Conservation (phyloP, 441 rosid species). For the Breynia disticha region DNA sequence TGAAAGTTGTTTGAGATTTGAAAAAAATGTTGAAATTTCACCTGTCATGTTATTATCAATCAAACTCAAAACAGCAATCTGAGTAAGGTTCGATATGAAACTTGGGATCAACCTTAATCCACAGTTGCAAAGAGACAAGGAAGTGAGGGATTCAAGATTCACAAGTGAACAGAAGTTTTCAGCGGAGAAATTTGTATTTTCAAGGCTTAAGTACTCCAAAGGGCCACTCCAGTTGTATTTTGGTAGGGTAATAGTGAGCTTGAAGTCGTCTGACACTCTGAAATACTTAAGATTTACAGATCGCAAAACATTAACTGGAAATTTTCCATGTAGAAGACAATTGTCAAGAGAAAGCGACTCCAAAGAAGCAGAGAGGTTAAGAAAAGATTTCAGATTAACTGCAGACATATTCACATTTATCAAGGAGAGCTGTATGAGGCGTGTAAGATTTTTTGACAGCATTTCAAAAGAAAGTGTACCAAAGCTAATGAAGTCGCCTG, state of each 20-base stretch:
- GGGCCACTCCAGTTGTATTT: constrained; percentile 17
- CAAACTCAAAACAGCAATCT: neutral
- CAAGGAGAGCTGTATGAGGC: neutral
- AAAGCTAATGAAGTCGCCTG: neutral
- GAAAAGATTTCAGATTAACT: neutral
- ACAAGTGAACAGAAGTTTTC: constrained; percentile 4
- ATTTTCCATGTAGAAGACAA: constrained; percentile 10
- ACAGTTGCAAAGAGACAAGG: neutral
- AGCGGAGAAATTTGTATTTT: constrained; percentile 4
- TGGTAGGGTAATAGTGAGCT: constrained; percentile 14
- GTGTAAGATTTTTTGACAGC: neutral
- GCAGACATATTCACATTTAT: neutral
- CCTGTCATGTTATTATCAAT: accelerated
- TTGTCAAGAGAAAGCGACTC: neutral
- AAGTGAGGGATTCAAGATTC: neutral
- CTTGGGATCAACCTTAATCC: constrained; percentile 8
- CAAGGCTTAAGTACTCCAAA: constrained; percentile 10
- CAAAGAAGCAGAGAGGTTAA: neutral
- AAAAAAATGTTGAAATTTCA: constrained; percentile 1
- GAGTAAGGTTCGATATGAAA: constrained; percentile 4
- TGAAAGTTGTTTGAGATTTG: constrained; percentile 6
- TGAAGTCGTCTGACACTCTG: neutral
- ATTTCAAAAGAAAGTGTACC: neutral
- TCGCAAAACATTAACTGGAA: constrained; percentile 15
- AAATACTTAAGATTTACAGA: constrained; percentile 13